These are phyloP conservation scores for Malassezia globosa DNA, from an alignment of 1,284 basidiomycete species.

Conservation along the genomic window DNA sequence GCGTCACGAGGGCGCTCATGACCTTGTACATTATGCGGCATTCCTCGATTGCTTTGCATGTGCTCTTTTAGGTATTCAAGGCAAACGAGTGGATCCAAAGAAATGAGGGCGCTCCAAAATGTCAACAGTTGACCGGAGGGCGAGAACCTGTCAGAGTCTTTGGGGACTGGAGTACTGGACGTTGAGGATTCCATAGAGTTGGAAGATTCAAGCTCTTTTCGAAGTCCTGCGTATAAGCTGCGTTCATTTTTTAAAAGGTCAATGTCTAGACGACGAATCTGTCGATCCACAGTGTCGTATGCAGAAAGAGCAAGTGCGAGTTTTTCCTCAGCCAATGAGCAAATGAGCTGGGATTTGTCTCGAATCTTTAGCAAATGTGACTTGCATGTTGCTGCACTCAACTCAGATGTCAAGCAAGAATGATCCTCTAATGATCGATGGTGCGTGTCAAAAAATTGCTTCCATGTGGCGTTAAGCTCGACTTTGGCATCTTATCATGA, in stretches of 20 bases:
- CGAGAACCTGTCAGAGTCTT: conserved; percentile 7
- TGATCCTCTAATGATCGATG: not conserved
- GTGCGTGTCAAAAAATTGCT: conserved; percentile 6
- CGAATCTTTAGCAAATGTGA: not conserved
- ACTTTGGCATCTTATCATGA: not conserved
- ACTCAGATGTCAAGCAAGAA: no score
- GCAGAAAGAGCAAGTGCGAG: conserved; percentile 51
- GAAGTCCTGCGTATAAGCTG: conserved; percentile 31
- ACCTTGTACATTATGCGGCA: no score
- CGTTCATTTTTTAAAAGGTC: conserved; percentile 42
- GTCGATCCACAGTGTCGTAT: conserved; percentile 52
- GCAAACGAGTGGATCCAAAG: conserved; percentile 12
- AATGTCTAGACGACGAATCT: conserved; percentile 51
- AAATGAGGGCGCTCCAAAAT: conserved; percentile 16
- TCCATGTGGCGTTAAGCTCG: conserved; percentile 2
- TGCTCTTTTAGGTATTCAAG: conserved; percentile 14
- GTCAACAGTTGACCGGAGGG: conserved; percentile 8
- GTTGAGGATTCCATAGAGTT: not conserved
- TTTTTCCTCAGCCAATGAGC: conserved; percentile 48
- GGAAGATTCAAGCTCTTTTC: conserved; percentile 1
- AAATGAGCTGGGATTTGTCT: not conserved
- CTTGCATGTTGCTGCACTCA: not conserved
- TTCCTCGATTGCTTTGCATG: no score
- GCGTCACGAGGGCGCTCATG: not conserved
- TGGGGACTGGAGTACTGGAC: not conserved